Evolutionary conservation across 2,329 filamentous ascomycete species (phyloP), one percentile per base, ranked within the genome.

Genomic region (Colletotrichum salicis): DNA sequence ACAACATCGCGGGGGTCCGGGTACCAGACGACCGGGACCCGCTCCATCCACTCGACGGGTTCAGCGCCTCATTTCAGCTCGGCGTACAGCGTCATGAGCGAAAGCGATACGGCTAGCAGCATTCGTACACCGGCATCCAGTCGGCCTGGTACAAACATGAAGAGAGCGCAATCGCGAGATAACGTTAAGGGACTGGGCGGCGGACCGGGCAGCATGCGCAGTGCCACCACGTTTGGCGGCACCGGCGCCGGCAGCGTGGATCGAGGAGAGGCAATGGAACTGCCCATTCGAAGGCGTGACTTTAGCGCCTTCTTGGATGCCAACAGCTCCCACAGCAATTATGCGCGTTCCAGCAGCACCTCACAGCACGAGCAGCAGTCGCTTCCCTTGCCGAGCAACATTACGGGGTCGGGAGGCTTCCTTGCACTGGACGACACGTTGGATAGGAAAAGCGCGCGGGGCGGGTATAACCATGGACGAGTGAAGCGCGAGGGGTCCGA

Each of bases 31-130:
- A 60, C 74, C 24, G 62, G 77, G 11, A 74, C 77, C 27, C 76
- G 79, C 1, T 79, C 76, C 8, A 73, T 71, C 19, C 74, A 69
- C 70, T 75, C 73, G 69, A 70, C 45, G 41, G 74, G 70, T 31
- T 70, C 59, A 54, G 70, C 67, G 75, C 74, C 75, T n/a, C 71
- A 75, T 12, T 74, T 79, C 57, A 76, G 76, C 68, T 80, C 79
- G 27, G 72, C 73, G 7, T 76, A 73, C 24, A 80, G 78, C 57
- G 76, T 78, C 5, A 63, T 77, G 52, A 79, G 79, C 8, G 79
- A 80, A 57, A 75, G 76, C 65, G 78, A 77, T 19, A 72, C 76
- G 12, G 76, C 71, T 10, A 79, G 78, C 51, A 79, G 76, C 65
- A 59, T 77, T 8, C 74, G 75, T 24, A 75, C 76, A 33, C 76